Evolutionary conservation across 768 basidiomycete genomes (phyloP), one percentile per base, ranked within the genome.

Genomic region (Basidioascus undulatus): DNA sequence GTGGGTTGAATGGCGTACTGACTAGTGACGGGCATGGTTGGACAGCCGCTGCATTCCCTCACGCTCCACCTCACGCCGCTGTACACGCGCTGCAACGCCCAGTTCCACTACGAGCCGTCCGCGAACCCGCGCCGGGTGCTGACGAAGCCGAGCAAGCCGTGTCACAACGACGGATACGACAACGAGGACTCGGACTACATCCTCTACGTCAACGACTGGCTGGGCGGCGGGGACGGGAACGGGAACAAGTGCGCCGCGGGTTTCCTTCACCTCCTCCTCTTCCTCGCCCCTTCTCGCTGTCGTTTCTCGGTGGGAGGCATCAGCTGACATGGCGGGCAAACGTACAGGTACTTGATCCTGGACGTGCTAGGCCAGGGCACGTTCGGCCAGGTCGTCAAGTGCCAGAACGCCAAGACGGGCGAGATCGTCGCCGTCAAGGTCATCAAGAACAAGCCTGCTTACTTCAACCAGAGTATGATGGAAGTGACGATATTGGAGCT

Each of bases 391-490:
- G 92, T 98, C 25, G 92, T 96, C 51, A 98, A 98, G 58, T 98
- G 92, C 55, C 92, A 96, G 59, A 96, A 98, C 56, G 87, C 94
- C 76, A 84, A 87, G 64, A 92, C 83, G 24, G 86, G 96, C 59
- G 89, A 94, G 56, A 82, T 96, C 41, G 84, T 92, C 33, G 92
- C 92, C 19, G 92, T 98, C 46, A 98, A 96, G 61, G 92, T 98
- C 7, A 84, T 98, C 49, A 98, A 98, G 65, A 98, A 98, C 61
- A 98, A 96, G 60, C 92, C 89, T 5, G 92, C 92, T 0, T 98
- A 98, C 63, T 86, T 92, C 60, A 94, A 96, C 55, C 92, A 98
- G 61, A 83, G 79, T 59, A 94, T 92, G 80, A 98, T 98, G 92
- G 92, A 98, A 60, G 89, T 96, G 21, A 92, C 86, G 1, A 96